Evolutionary conservation across 805 yeast species (phyloP).

Genomic region (Metschnikowia peoriensis): DNA sequence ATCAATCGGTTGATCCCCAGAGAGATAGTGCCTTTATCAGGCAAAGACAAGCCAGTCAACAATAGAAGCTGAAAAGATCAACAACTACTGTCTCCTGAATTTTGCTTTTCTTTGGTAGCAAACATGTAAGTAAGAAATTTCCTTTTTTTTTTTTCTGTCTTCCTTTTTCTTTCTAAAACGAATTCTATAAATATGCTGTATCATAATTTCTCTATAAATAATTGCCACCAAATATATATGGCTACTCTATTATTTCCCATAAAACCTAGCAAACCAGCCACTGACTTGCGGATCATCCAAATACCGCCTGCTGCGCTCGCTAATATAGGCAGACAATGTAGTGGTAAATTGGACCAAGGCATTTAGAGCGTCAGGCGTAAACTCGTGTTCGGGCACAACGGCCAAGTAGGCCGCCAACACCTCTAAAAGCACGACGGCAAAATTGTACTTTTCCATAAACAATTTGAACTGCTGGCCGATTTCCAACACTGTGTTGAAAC

Average conservation of each 20-base stretch:
- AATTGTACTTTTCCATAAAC: not conserved
- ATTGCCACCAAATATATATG: too few relatives aligned
- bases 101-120: too few relatives aligned
- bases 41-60: too few relatives aligned
- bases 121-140: too few relatives aligned
- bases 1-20: too few relatives aligned
- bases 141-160: too few relatives aligned
- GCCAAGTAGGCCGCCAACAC: conserved; percentile 8
- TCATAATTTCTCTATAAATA: too few relatives aligned
- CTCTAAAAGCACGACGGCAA: conserved; percentile 7
- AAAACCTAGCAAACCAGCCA: conserved; percentile 10
- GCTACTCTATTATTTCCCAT: not conserved
- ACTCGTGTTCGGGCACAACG: not conserved
- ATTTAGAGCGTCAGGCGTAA: conserved; percentile 5
- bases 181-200: too few relatives aligned
- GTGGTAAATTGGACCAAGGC: conserved; percentile 10
- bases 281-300: conserved; percentile 6
- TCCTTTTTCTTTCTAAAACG: too few relatives aligned
- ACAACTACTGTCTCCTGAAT: too few relatives aligned
- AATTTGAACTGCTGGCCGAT: conserved; percentile 1
- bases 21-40: too few relatives aligned
- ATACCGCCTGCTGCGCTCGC: not conserved
- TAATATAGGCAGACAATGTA: conserved; percentile 2
- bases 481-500: conserved; percentile 1
- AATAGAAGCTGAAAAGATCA: too few relatives aligned